Percentiles rank a stretch among this genome's conserved stretches.
These are phyloP conservation scores for Amauroascus verrucosus DNA, from an alignment of 2,329 filamentous ascomycete species.

Conservation along the genomic window DNA sequence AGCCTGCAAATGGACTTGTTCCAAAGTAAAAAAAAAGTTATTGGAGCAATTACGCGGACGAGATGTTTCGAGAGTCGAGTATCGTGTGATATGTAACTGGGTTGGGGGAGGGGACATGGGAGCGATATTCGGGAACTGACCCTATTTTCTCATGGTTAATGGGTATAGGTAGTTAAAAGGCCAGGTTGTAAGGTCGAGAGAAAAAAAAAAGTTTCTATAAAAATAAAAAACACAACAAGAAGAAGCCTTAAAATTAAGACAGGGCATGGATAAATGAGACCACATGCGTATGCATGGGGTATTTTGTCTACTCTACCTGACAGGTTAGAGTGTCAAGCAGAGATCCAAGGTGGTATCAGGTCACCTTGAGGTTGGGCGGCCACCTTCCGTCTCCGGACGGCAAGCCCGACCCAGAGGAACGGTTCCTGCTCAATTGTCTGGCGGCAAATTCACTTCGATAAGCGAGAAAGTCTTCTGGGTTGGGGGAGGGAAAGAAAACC, in stretches of 20 bases:
- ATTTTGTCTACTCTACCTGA: not conserved
- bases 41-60: not conserved
- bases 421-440: not conserved
- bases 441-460: not conserved
- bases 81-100: not conserved
- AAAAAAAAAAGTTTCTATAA: too few species aligned
- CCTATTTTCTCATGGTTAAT: not conserved
- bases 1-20: not conserved
- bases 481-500: not conserved
- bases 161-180: too few species aligned
- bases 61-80: not conserved
- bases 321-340: not conserved
- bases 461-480: not conserved
- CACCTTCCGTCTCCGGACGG: not conserved
- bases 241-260: not conserved
- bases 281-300: not conserved
- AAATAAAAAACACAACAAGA: not conserved
- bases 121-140: not conserved
- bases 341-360: not conserved
- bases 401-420: not conserved
- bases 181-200: too few species aligned
- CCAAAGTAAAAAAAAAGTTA: not conserved
- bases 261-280: not conserved
- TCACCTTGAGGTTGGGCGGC: not conserved
- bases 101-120: not conserved